Conservation (phyloP, 1,284 basidiomycete genomes). For the Apiotrichum mycotoxinovorans region DNA sequence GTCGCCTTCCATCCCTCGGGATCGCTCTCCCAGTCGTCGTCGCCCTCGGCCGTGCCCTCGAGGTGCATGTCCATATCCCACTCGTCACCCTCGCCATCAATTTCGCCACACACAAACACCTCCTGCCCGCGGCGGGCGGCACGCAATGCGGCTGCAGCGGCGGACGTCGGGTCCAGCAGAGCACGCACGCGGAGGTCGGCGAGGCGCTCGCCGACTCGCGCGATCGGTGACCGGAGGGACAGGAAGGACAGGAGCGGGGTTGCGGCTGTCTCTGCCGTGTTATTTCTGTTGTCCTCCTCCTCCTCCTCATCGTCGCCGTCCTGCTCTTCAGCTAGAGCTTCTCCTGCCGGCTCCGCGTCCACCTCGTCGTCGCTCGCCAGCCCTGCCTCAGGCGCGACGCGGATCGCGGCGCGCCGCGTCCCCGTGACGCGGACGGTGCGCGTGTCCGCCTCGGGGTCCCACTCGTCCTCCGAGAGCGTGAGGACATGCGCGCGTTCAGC, state of each 20-base stretch:
- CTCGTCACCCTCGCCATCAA: conserved; percentile 7
- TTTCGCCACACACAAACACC: conserved; percentile 29
- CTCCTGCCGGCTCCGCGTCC: not conserved
- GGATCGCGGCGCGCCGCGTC: conserved; percentile 13
- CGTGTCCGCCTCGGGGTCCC: conserved; percentile 29
- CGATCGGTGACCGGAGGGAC: conserved; percentile 27
- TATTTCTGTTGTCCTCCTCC: conserved; percentile 4
- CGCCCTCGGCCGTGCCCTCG: conserved; percentile 13
- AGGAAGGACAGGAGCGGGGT: conserved; percentile 7
- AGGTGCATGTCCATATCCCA: conserved; percentile 1
- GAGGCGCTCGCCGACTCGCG: conserved; percentile 14
- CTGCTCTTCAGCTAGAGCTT: not conserved
- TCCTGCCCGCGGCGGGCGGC: conserved; percentile 38
- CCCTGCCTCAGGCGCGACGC: not conserved
- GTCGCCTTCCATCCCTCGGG: conserved; percentile 31
- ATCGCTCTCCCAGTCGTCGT: conserved; percentile 37
- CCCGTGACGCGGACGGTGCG: conserved; percentile 7
- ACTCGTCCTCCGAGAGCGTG: conserved; percentile 37
- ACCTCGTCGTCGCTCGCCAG: conserved; percentile 13
- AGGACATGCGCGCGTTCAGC: conserved; percentile 16
- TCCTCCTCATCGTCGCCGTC: conserved; percentile 10
- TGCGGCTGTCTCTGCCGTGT: not conserved
- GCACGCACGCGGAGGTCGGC: conserved; percentile 38
- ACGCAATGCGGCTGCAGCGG: conserved; percentile 25
- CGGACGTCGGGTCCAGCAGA: conserved; percentile 32